phyloP scores from a whole-genome alignment of 768 basidiomycete genomes.

The Agrocybe pediades region DNA sequence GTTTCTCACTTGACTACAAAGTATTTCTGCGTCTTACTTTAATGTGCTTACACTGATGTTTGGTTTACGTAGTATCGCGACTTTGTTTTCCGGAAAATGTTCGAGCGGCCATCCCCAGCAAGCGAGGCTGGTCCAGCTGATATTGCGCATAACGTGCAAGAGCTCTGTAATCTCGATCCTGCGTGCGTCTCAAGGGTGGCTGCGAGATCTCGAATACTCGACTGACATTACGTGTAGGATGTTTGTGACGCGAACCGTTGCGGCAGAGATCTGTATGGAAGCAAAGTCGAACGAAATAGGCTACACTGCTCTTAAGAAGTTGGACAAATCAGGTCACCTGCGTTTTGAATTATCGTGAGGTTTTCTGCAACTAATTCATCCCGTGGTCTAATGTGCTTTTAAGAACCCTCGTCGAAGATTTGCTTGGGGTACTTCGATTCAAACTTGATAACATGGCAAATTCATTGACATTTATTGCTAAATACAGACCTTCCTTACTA shows the following conservation, averaged over 20 bases:
- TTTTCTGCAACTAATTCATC: conserved; percentile 12
- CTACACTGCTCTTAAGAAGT: conserved; percentile 65
- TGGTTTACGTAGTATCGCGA: conserved; percentile 62
- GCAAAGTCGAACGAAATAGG: conserved; percentile 69
- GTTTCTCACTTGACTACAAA: conserved; percentile 79
- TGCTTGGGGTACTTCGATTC: conserved; percentile 56
- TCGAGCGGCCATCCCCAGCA: conserved; percentile 55
- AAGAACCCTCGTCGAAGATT: conserved; percentile 57
- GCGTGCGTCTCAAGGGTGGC: conserved; percentile 51
- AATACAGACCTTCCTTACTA: conserved; percentile 65
- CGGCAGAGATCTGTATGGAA: conserved; percentile 83
- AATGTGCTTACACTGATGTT: not conserved
- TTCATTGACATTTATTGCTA: conserved; percentile 5
- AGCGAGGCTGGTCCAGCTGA: conserved; percentile 60
- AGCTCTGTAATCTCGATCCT: conserved; percentile 68
- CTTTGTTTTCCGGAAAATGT: conserved; percentile 88
- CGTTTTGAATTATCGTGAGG: conserved; percentile 68
- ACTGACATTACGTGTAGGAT: conserved; percentile 46
- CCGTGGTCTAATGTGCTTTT: conserved; percentile 2
- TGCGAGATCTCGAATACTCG: conserved; percentile 5
- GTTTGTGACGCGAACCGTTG: conserved; percentile 84
- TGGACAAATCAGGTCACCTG: conserved; percentile 66
- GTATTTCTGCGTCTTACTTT: conserved; percentile 32
- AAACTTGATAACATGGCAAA: not conserved
- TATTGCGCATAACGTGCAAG: conserved; percentile 69